Evolutionary conservation across 2,329 filamentous ascomycete genomes (phyloP).

Genomic region (Hypoxylon sp.): DNA sequence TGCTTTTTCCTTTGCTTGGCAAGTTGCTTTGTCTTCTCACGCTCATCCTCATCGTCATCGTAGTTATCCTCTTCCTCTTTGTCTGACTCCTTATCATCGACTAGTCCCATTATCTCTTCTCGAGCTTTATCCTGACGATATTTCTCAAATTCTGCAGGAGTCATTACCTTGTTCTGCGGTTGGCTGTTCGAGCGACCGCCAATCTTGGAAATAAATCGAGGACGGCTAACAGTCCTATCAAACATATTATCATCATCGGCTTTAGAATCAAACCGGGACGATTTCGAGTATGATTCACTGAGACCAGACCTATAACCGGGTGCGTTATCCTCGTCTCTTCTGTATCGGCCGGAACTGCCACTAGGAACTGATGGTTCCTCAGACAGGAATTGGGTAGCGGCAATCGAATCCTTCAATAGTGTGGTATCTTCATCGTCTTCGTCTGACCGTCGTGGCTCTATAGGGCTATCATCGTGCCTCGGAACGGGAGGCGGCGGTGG

Average conservation of each 20-base stretch:
- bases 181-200: constrained; percentile 54
- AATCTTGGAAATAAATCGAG: constrained; percentile 57
- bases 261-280: constrained; percentile 53
- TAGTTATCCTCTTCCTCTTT: constrained; percentile 67
- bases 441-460: constrained; percentile 52
- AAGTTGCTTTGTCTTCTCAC: constrained; percentile 79
- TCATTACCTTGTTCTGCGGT: constrained; percentile 85
- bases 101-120: constrained; percentile 62
- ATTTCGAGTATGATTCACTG: constrained; percentile 53
- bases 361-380: constrained; percentile 43
- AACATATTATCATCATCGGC: constrained; percentile 70
- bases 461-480: constrained; percentile 48
- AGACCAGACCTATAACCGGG: constrained; percentile 48
- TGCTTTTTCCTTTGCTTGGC: constrained; percentile 87
- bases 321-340: constrained; percentile 59
- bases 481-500: constrained; percentile 54
- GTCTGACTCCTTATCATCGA: constrained; percentile 59
- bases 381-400: constrained; percentile 64
- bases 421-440: constrained; percentile 68
- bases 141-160: constrained; percentile 86
- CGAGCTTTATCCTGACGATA: constrained; percentile 82
- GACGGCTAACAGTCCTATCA: constrained; percentile 61
- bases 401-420: constrained; percentile 67
- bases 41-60: constrained; percentile 80
- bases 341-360: constrained; percentile 53